These are phyloP conservation scores for Chlorella sp. DNA, from an alignment of 139 green algal genomes.

Conservation along the genomic window DNA sequence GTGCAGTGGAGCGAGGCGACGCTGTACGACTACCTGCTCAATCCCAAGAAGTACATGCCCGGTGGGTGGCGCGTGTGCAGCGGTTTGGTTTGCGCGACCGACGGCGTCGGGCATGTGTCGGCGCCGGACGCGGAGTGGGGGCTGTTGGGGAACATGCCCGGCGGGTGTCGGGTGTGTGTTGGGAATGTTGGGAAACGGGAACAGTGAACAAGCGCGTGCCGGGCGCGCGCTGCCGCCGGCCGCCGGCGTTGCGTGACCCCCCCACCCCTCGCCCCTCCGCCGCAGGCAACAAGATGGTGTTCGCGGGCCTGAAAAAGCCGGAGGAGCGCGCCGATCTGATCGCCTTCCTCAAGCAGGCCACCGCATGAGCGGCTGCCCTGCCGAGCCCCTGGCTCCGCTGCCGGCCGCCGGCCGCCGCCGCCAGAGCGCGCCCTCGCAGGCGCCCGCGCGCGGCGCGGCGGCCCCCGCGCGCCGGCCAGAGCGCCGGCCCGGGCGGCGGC, in stretches of 20 bases:
- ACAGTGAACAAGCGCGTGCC: background rate
- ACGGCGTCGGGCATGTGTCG: too few relatives aligned
- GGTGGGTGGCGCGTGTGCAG: conserved; percentile 36
- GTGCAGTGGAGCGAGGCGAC: conserved; percentile 88
- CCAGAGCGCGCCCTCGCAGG: too few relatives aligned
- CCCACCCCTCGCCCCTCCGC: background rate
- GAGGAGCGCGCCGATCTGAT: conserved; percentile 87
- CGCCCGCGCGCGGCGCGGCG: too few relatives aligned
- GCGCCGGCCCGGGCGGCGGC: too few relatives aligned
- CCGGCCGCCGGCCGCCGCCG: too few relatives aligned
- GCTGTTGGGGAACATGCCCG: too few relatives aligned
- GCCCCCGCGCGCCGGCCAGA: too few relatives aligned
- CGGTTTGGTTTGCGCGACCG: too few relatives aligned
- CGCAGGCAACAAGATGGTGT: conserved; percentile 99
- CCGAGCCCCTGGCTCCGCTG: too few relatives aligned
- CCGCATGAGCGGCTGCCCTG: conserved; percentile 50
- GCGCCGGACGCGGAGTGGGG: background rate
- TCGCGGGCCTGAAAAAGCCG: conserved; percentile 98
- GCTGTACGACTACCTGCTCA: conserved; percentile 96
- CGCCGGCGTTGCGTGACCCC: background rate
- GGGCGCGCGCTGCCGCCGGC: background rate
- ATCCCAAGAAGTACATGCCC: conserved; percentile 97
- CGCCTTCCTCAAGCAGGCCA: conserved; percentile 84
- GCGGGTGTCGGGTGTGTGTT: too few relatives aligned
- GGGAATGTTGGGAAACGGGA: too few relatives aligned